Percentiles rank a stretch among this genome's conserved stretches.
Conservation (phyloP, 176 grass and related monocot genomes). For the Zoysia pacifica region DNA sequence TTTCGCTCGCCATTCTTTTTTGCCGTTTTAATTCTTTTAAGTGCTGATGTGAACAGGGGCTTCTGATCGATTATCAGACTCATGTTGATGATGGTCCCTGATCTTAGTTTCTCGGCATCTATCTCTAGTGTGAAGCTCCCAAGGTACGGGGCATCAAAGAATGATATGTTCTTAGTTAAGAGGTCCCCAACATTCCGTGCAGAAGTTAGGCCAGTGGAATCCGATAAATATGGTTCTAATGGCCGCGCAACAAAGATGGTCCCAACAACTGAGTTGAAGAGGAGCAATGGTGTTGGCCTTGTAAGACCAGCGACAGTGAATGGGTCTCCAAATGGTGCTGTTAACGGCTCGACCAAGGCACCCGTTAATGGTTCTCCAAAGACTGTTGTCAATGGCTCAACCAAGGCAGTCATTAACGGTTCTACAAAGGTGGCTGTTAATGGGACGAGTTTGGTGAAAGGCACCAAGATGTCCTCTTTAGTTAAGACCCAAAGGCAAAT, state of each 20-base stretch:
- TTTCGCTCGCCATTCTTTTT: background rate
- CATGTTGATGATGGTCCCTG: slow-evolving; percentile 67
- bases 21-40: slow-evolving; percentile 17
- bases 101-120: slow-evolving; percentile 69
- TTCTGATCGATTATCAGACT: slow-evolving; percentile 29
- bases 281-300: slow-evolving; percentile 41
- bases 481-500: slow-evolving; percentile 57
- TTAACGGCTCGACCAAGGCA: slow-evolving; percentile 31
- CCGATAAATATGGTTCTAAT: slow-evolving; percentile 71
- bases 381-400: slow-evolving; percentile 39
- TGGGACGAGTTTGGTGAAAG: slow-evolving; percentile 70
- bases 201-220: slow-evolving; percentile 47
- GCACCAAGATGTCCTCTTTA: slow-evolving; percentile 54
- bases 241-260: slow-evolving; percentile 79
- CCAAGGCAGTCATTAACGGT: slow-evolving; percentile 30
- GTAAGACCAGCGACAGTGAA: slow-evolving; percentile 46
- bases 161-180: slow-evolving; percentile 37
- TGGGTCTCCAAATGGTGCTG: slow-evolving; percentile 40
- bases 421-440: slow-evolving; percentile 48
- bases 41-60: slow-evolving; percentile 27
- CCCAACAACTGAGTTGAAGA: slow-evolving; percentile 60
- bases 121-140: slow-evolving; percentile 55
- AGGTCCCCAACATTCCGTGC: slow-evolving; percentile 42
- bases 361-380: slow-evolving; percentile 37
- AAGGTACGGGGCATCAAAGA: slow-evolving; percentile 32